Base-by-base conservation (phyloP, 208 protist genomes). In the Porcisia hertigi region DNA sequence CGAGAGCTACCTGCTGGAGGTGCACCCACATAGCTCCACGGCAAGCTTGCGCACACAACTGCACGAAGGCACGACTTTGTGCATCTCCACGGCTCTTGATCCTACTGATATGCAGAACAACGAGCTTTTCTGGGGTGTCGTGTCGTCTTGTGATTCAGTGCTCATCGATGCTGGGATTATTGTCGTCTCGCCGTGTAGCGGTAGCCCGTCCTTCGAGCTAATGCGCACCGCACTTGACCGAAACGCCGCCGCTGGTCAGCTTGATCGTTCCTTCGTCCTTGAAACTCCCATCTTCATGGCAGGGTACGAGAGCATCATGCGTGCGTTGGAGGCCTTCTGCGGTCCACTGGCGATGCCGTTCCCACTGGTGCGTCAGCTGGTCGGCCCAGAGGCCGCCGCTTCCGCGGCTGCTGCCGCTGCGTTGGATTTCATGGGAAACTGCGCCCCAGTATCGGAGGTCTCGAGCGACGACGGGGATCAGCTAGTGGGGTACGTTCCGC, bases 301-400 rank as follows among this genome's bases (percentile, higher is more conserved):
- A 3, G 94, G 94, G 25, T 97, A 96, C 73, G 86, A 86, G 67
- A 87, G 90, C 67, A 92, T 97, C 63, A 86, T 95, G 82, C 79
- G 76, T 23, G 90, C 94, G 18, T 83, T 97, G 34, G 64, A 76
- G 53, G 89, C 92, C 20, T 94, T 97, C 83, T 80, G 90, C 25
- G 94, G 94, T 3, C 92, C 94, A 6, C 81, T 95, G 59, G 90
- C 89, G 52, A 96, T 97, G 94, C 85, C 81, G n/a, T 85, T 97
- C 34, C 94, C 94, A 18, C 79, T 97, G 80, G 64, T 80, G 23
- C 77, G 77, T 12, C 70, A 76, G 3, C 77, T 96, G 4, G 83
- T 96, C 7, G 76, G 80, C 34, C 75, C 66, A 36, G 43, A 79
- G 60, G 74, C 72, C 1, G 71, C 65, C 0, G 72, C 77, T 0